Evolutionary conservation across 2,329 filamentous ascomycete genomes (phyloP), one percentile per base, ranked within the genome.

Genomic region (Coniella vitis): DNA sequence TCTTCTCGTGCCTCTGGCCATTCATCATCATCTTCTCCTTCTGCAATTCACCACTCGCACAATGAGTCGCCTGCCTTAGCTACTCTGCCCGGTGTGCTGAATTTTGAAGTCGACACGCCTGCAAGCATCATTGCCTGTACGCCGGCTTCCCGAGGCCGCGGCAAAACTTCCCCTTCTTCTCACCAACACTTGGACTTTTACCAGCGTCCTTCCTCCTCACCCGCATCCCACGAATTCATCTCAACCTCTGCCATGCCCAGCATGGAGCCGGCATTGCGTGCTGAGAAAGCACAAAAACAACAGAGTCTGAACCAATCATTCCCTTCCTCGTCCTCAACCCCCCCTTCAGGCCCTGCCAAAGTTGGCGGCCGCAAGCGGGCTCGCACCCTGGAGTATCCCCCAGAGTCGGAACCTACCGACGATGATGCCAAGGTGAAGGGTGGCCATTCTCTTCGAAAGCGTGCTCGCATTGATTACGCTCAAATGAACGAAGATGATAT

Each of bases 381-480:
- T 44, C 68, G 69, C 43, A 69, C 66, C 47, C 68, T 71, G 57
- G 70, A 73, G 40, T 54, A 57, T n/a, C 64, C 64, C 45, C 57
- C 59, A 35, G 59, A 65, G 29, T 59, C 58, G 38, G 58, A 63
- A 48, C 31, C 44, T 34, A 68, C 64, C 13, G 68, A 69, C n/a
- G 72, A 73, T 38, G 74, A 76, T 19, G 65, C 68, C 34, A 66
- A 72, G 54, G 72, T 69, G 51, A 78, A 81, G 60, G 77, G 78
- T 45, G 76, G 78, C 42, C 78, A 80, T 63, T 78, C 76, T 31
- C 69, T 81, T 25, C 70, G 78, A 55, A 78, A 75, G 61, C 70
- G 77, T 46, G 67, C 73, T 45, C 75, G 75, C 51, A 69, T 81
- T 54, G 76, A 81, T 62, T 81, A 81, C 66, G 75, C 73, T 31